Evolutionary conservation across 2,329 filamentous ascomycete genomes (phyloP).

Genomic region (Trichoderma endophyticum): DNA sequence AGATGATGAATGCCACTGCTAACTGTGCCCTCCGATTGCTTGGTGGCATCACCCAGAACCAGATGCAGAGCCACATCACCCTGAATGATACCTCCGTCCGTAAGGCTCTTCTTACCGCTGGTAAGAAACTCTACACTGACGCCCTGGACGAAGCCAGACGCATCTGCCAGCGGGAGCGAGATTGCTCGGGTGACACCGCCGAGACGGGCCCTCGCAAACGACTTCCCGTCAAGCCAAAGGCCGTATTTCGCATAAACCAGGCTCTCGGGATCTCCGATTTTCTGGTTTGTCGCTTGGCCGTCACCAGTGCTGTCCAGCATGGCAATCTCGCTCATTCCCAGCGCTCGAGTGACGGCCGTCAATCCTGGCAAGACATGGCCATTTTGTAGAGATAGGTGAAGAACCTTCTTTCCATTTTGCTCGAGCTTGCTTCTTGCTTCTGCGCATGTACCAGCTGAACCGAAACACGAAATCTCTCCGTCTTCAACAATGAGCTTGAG

Average conservation of each 20-base stretch:
- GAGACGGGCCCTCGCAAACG: constrained; percentile 40
- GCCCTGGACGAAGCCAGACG: constrained; percentile 34
- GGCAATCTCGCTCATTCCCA: constrained; percentile 51
- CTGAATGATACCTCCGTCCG: constrained; percentile 41
- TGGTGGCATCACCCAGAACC: constrained; percentile 34
- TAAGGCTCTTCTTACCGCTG: constrained; percentile 15
- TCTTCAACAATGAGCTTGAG: constrained; percentile 7
- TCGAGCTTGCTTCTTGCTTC: not conserved
- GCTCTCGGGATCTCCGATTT: constrained; percentile 29
- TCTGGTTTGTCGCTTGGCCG: constrained; percentile 30
- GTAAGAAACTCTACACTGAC: constrained; percentile 27
- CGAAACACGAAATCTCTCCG: constrained; percentile 6
- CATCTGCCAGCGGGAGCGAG: constrained; percentile 34
- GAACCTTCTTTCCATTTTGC: not conserved
- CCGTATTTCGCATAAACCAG: constrained; percentile 41
- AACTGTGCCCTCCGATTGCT: constrained; percentile 26
- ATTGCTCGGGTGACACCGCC: constrained; percentile 44
- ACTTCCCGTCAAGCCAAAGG: constrained; percentile 39
- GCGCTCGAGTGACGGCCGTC: constrained; percentile 44
- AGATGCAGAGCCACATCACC: constrained; percentile 42
- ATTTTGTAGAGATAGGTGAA: constrained; percentile 10
- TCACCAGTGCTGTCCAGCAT: constrained; percentile 45
- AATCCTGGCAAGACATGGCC: constrained; percentile 39
- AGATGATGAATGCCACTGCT: constrained; percentile 32
- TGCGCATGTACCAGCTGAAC: not conserved